These are phyloP conservation scores for Phytopythium kandeliae DNA, from an alignment of 352 stramenopile species.

Conservation along the genomic window DNA sequence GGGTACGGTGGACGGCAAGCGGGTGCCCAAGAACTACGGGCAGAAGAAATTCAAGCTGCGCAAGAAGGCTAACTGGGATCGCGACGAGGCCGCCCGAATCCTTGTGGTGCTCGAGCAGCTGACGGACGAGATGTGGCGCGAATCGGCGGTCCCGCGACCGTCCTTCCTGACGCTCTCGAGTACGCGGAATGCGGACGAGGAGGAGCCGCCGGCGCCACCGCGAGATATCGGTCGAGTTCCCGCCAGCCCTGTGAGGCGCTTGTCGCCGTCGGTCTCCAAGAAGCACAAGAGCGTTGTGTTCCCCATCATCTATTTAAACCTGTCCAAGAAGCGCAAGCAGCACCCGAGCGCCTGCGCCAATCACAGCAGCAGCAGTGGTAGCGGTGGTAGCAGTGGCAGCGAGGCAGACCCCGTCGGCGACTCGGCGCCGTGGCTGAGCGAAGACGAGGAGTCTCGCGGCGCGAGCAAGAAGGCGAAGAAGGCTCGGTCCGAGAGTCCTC, in stretches of 20 bases:
- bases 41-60: slow-evolving; percentile 75
- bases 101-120: slow-evolving; percentile 42
- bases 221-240: slow-evolving; percentile 4
- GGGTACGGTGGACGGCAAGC: slow-evolving; percentile 58
- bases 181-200: slow-evolving; percentile 38
- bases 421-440: slow-evolving; percentile 2
- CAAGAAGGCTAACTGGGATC: slow-evolving; percentile 51
- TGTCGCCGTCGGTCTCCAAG: slow-evolving; percentile 33
- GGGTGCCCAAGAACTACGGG: slow-evolving; percentile 71
- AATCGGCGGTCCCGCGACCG: slow-evolving; percentile 41
- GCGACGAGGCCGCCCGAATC: slow-evolving; percentile 31
- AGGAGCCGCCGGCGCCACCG: slow-evolving; percentile 1
- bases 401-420: background rate
- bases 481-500: background rate
- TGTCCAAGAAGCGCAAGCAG: slow-evolving; percentile 59
- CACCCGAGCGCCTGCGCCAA: background rate
- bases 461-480: background rate
- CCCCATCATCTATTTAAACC: slow-evolving; percentile 78
- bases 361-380: background rate
- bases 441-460: background rate
- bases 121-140: slow-evolving; percentile 48
- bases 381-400: slow-evolving; percentile 1
- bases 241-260: slow-evolving; percentile 17
- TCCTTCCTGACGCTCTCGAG: slow-evolving; percentile 59
- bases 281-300: slow-evolving; percentile 52